Conservation (phyloP, 495 filamentous ascomycete genomes). For the Podospora sp. region DNA sequence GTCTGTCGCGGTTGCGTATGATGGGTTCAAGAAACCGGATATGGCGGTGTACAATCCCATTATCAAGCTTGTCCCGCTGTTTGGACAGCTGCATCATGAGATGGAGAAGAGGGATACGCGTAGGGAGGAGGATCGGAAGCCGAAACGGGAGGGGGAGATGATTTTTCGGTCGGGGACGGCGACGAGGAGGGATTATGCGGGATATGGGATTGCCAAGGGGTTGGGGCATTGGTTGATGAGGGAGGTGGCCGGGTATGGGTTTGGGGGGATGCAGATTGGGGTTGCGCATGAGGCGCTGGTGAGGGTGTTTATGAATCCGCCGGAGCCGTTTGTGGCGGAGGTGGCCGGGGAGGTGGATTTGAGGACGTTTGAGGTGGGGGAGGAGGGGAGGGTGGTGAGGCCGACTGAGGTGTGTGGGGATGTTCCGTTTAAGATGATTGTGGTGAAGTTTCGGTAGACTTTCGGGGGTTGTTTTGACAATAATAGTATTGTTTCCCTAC, state of each 20-base stretch:
- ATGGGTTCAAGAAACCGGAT: conserved; percentile 38
- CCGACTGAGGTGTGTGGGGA: neutral
- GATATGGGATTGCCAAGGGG: conserved; percentile 39
- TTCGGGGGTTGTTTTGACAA: too few relatives aligned
- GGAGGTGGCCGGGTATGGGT: conserved; percentile 36
- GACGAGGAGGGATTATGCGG: conserved; percentile 39
- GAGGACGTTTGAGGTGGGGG: neutral
- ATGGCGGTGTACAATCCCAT: conserved; percentile 30
- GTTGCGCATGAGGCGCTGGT: conserved; percentile 37
- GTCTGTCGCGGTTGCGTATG: conserved; percentile 43
- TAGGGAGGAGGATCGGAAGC: conserved; percentile 25
- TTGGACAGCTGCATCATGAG: conserved; percentile 28
- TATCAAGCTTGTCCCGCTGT: conserved; percentile 35
- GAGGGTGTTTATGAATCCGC: conserved; percentile 41
- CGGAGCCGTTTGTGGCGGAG: conserved; percentile 37
- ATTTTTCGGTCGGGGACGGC: conserved; percentile 44
- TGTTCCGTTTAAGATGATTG: neutral
- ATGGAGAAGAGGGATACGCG: conserved; percentile 30
- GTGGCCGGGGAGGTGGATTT: neutral
- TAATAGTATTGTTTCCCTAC: too few relatives aligned
- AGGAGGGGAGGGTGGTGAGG: neutral
- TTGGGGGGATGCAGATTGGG: conserved; percentile 42
- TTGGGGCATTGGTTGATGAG: conserved; percentile 44
- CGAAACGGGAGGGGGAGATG: conserved; percentile 36
- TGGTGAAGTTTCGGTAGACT: neutral